Percentiles rank a stretch among this genome's conserved stretches.
phyloP scores from a whole-genome alignment of 2,329 filamentous ascomycete genomes.

The Hymenoscyphus fructigenus region DNA sequence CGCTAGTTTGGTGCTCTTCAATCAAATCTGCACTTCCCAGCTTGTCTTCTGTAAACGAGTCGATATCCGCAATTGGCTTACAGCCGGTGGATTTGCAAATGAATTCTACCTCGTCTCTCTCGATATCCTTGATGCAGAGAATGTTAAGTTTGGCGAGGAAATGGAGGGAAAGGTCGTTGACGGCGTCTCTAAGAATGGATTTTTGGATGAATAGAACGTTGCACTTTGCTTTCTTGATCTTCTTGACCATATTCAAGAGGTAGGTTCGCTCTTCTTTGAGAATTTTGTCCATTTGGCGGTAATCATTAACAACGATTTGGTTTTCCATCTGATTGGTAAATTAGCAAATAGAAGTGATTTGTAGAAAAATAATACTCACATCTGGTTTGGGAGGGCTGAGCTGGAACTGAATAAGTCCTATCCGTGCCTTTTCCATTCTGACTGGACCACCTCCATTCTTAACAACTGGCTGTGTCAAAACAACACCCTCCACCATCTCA shows the following conservation, averaged over 20 bases:
- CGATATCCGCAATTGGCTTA: constrained; percentile 97
- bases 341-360: constrained; percentile 19
- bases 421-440: constrained; percentile 95
- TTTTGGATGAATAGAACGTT: constrained; percentile 98
- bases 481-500: constrained; percentile 92
- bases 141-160: constrained; percentile 98
- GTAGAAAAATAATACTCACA: constrained; percentile 48
- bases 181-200: constrained; percentile 93
- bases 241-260: constrained; percentile 98
- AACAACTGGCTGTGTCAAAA: constrained; percentile 87
- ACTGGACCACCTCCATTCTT: constrained; percentile 90
- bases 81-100: constrained; percentile 99
- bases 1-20: constrained; percentile 85
- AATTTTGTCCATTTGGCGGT: constrained; percentile 99
- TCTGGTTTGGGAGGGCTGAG: constrained; percentile 97
- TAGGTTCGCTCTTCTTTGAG: constrained; percentile 98
- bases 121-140: constrained; percentile 93
- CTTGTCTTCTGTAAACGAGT: constrained; percentile 98
- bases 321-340: constrained; percentile 79
- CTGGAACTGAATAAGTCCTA: constrained; percentile 97
- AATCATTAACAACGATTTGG: constrained; percentile 98
- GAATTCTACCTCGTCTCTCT: constrained; percentile 98
- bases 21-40: constrained; percentile 90
- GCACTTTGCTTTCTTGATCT: constrained; percentile 99
- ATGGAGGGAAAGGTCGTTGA: constrained; percentile 96